Conservation (phyloP, 1,284 basidiomycete species). For the Pyrrhoderma lamaoense region DNA sequence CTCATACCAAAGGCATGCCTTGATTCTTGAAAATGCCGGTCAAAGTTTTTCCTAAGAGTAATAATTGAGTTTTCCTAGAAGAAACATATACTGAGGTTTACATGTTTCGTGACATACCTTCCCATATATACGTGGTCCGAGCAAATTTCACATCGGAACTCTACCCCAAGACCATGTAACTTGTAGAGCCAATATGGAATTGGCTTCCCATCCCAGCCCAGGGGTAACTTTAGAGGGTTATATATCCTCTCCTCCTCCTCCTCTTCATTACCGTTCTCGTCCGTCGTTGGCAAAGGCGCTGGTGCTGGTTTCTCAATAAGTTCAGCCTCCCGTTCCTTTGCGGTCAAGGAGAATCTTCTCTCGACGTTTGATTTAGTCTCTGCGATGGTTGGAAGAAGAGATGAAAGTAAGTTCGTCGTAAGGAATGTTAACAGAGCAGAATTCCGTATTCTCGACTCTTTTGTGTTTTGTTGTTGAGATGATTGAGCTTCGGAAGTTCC, state of each 20-base stretch:
- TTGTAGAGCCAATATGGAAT: conserved; percentile 99
- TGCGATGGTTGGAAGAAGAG: conserved; percentile 61
- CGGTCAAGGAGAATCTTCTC: conserved; percentile 91
- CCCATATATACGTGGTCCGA: conserved; percentile 95
- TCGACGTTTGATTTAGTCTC: conserved; percentile 97
- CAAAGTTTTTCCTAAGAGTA: conserved; percentile 77
- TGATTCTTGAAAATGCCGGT: conserved; percentile 92
- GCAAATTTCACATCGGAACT: conserved; percentile 98
- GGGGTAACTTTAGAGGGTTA: conserved; percentile 94
- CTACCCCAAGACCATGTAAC: conserved; percentile 93
- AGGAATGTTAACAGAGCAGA: conserved; percentile 73
- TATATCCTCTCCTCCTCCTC: conserved; percentile 95
- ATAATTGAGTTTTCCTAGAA: conserved; percentile 1
- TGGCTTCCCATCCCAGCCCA: conserved; percentile 98
- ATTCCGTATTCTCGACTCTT: conserved; percentile 54
- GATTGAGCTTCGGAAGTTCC: conserved; percentile 31
- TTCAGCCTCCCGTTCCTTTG: conserved; percentile 93
- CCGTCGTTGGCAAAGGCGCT: conserved; percentile 42
- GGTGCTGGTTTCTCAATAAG: conserved; percentile 73
- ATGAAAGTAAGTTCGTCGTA: conserved; percentile 56
- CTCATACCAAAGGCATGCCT: conserved; percentile 98
- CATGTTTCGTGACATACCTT: conserved; percentile 40
- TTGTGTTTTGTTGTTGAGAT: conserved; percentile 31
- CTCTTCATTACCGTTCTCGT: conserved; percentile 46
- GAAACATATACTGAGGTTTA: neutral